Base-by-base conservation (phyloP, 805 yeast genomes). In the Saturnispora besseyi region DNA sequence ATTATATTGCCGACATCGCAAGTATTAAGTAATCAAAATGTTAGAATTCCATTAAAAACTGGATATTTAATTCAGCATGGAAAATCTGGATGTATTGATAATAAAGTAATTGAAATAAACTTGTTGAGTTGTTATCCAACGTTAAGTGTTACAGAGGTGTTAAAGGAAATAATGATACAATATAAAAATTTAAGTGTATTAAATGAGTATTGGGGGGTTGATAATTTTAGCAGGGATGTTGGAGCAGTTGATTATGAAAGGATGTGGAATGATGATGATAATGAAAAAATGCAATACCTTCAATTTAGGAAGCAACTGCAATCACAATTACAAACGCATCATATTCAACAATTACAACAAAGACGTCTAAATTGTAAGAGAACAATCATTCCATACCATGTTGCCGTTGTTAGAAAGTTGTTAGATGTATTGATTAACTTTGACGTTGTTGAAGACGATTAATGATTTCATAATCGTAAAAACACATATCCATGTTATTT, bases 71-170 rank as follows among this genome's bases (percentile, higher is more conserved):
- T 82, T 7, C 80, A 76, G 37, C 55, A 56, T 3, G 59, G 57
- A 4, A 49, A 48, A n/a, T 6, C n/a, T 26, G 57, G 59, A 5
- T 50, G 48, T 22, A 51, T 47, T 15, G 56, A 55, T 30, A 55
- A 50, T 24, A 59, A 51, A 34, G 43, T 76, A 4, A 75, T 80
- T 53, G 93, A 85, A 57, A 77, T 83, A 6, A 83, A 80, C 55
- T 66, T 86, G 31, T 64, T 86, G 55, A 84, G 89, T 59, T 85
- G 91, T 58, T 87, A 89, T 15, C 77, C 79, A 36, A 79, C 79
- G 38, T 77, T 85, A 64, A 74, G 78, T 49, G 71, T 79, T 2
- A 72, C 71, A 18, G 74, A 72, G 7, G 63, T 85, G 26, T 68
- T 86, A 70, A 76, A 73, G 52, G 71, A 73, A 12, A 59, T 85